Percentiles rank a stretch among this genome's conserved stretches.
These are phyloP conservation scores for Fraxinus cuspidata DNA, from an alignment of 257 asterid genomes.

Conservation along the genomic window DNA sequence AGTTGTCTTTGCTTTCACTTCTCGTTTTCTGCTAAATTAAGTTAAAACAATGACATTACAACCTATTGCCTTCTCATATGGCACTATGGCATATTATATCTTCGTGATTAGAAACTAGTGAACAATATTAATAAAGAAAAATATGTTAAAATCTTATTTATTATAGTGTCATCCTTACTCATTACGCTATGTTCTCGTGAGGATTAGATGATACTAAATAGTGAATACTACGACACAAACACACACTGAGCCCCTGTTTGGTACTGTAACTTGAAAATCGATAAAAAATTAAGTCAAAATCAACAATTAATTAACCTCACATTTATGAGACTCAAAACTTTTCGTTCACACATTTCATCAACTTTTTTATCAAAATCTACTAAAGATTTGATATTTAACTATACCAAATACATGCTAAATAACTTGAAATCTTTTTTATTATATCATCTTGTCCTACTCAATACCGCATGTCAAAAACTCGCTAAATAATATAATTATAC, in stretches of 20 bases:
- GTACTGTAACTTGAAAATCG: no score
- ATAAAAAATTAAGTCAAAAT: no score
- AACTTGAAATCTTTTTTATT: background rate
- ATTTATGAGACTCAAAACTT: no score
- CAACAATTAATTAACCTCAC: no score
- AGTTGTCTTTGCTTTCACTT: conserved; percentile 42
- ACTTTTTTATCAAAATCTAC: no score
- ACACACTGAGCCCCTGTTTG: no score
- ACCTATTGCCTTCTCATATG: conserved; percentile 40
- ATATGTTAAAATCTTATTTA: background rate
- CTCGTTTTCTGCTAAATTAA: conserved; percentile 24
- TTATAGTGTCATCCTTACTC: background rate
- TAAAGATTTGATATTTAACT: no score
- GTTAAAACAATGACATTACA: conserved; percentile 36
- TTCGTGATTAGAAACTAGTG: background rate
- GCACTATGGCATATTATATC: conserved; percentile 26
- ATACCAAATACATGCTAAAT: no score
- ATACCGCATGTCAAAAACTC: background rate
- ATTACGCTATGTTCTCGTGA: no score
- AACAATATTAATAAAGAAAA: background rate
- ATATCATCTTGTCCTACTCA: background rate
- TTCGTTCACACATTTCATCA: no score
- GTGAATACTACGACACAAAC: no score
- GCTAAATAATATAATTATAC: background rate
- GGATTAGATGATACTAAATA: no score